phyloP scores from a whole-genome alignment of 306 rosid species.

The Vicia villosa region DNA sequence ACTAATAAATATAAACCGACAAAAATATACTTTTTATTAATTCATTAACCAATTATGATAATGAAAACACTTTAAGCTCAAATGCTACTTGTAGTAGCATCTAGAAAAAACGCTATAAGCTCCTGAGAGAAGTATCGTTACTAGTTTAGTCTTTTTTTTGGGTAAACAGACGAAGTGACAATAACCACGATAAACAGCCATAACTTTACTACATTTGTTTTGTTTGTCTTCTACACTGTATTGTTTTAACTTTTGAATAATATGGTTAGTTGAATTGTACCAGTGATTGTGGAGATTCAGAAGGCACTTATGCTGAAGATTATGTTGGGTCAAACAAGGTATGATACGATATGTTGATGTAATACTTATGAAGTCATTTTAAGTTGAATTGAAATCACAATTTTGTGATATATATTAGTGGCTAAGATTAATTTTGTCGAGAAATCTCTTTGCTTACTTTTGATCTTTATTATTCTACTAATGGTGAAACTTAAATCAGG shows the following conservation, averaged over 20 bases:
- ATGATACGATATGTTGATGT: constrained; percentile 42
- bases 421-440: constrained; percentile 25
- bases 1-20: neutral
- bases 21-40: neutral
- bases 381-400: constrained; percentile 17
- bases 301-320: constrained; percentile 51
- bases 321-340: constrained; percentile 61
- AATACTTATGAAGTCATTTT: constrained; percentile 1
- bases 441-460: constrained; percentile 23
- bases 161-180: too few relatives aligned
- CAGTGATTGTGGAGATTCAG: constrained; percentile 56
- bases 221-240: constrained; percentile 16
- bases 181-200: neutral
- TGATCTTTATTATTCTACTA: constrained; percentile 22
- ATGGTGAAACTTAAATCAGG: constrained; percentile 42
- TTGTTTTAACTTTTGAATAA: constrained; percentile 36
- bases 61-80: neutral
- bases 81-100: neutral
- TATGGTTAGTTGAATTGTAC: constrained; percentile 43
- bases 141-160: too few relatives aligned
- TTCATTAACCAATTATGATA: neutral
- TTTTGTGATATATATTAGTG: constrained; percentile 25
- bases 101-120: neutral
- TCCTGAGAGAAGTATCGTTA: neutral
- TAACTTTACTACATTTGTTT: constrained; percentile 1